A percentile compares a stretch with the other conserved stretches of the same genome.
phyloP scores from a whole-genome alignment of 768 basidiomycete species.

The Kwoniella mangroviensis region DNA sequence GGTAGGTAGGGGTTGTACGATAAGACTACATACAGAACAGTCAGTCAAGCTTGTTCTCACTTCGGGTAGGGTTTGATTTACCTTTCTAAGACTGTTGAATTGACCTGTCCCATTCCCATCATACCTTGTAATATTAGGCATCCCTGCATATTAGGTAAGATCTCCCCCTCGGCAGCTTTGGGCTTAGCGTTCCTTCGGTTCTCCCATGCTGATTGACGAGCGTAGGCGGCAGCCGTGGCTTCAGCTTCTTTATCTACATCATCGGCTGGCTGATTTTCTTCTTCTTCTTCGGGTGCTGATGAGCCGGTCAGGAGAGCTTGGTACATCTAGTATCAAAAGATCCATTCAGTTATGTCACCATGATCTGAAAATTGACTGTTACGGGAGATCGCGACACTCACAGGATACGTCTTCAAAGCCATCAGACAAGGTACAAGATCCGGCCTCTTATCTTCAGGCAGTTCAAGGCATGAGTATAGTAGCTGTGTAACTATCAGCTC shows the following conservation, averaged over 20 bases:
- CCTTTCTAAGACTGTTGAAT: conserved; percentile 73
- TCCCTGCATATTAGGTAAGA: conserved; percentile 79
- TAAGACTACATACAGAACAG: conserved; percentile 62
- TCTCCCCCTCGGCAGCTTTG: conserved; percentile 53
- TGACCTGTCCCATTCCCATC: conserved; percentile 71
- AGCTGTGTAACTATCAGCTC: conserved; percentile 61
- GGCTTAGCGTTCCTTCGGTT: conserved; percentile 46
- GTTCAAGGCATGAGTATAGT: conserved; percentile 66
- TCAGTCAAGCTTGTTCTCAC: background rate
- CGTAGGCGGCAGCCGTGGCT: conserved; percentile 50
- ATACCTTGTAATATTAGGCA: conserved; percentile 83
- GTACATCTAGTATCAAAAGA: no score
- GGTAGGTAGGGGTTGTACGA: conserved; percentile 66
- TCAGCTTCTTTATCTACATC: conserved; percentile 44
- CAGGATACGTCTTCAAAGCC: conserved; percentile 57
- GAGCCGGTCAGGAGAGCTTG: conserved; percentile 41
- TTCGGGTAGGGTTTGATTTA: conserved; percentile 50
- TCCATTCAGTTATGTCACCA: no score
- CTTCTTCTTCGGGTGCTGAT: conserved; percentile 26
- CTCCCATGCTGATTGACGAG: conserved; percentile 45
- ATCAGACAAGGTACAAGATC: conserved; percentile 73
- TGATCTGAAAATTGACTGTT: no score
- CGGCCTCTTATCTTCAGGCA: conserved; percentile 63
- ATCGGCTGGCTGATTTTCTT: conserved; percentile 20
- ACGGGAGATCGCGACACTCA: conserved; percentile 34